These are phyloP conservation scores for Annona squamosa DNA, from an alignment of 164 flowering plant genomes.

Conservation along the genomic window DNA sequence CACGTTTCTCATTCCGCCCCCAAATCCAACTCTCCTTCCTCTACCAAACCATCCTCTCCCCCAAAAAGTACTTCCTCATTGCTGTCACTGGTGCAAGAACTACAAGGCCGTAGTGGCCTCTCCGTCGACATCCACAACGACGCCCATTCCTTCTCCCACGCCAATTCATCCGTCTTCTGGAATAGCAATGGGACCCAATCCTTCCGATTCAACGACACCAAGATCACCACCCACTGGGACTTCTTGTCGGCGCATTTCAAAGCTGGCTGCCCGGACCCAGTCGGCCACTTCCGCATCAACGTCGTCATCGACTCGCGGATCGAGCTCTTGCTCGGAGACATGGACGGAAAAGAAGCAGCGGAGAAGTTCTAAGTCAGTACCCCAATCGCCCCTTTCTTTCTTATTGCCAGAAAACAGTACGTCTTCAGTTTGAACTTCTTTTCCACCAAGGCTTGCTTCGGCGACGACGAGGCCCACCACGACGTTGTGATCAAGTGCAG, in stretches of 20 bases:
- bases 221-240: constrained; percentile 64
- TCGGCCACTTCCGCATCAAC: constrained; percentile 45
- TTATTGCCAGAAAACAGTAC: constrained; percentile 58
- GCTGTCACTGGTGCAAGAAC: constrained; percentile 61
- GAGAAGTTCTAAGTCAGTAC: constrained; percentile 31
- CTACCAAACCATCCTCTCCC: constrained; percentile 48
- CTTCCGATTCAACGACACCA: constrained; percentile 28
- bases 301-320: constrained; percentile 47
- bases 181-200: constrained; percentile 57
- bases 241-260: constrained; percentile 49
- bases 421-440: constrained; percentile 55
- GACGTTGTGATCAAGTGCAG: constrained; percentile 61
- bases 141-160: constrained; percentile 27
- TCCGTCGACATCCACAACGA: constrained; percentile 40
- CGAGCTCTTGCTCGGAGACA: constrained; percentile 55
- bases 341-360: constrained; percentile 32
- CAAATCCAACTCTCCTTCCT: constrained; percentile 45
- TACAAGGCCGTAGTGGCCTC: constrained; percentile 43
- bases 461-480: constrained; percentile 43
- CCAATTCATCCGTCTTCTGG: constrained; percentile 40
- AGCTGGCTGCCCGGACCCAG: constrained; percentile 69
- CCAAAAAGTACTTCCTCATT: constrained; percentile 36
- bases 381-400: constrained; percentile 24
- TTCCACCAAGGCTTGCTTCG: constrained; percentile 64
- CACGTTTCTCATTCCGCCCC: constrained; percentile 47